A percentile compares a stretch with the other conserved stretches of the same genome.
Evolutionary conservation across 495 filamentous ascomycete genomes (phyloP).

Genomic region (Halenospora varia): DNA sequence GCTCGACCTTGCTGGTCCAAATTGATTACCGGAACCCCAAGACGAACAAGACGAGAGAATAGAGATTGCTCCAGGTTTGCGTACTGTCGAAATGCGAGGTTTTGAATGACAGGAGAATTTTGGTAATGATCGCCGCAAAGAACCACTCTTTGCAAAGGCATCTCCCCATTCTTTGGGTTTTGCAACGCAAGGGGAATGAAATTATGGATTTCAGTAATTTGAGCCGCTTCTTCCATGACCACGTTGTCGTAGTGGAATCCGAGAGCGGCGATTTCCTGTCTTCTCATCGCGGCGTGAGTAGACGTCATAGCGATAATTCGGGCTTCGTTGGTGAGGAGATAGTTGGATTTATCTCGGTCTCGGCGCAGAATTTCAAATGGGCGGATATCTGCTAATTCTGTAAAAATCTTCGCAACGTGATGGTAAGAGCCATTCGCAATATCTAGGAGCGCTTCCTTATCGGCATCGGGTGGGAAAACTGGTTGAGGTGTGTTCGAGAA

Average conservation of each 20-base stretch:
- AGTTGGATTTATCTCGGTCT: constrained; percentile 89
- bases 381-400: constrained; percentile 86
- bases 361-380: constrained; percentile 92
- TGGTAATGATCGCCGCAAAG: constrained; percentile 95
- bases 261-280: constrained; percentile 82
- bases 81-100: constrained; percentile 92
- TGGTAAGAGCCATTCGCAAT: constrained; percentile 81
- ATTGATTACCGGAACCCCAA: constrained; percentile 84
- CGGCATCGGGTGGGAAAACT: constrained; percentile 62
- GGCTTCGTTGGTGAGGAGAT: constrained; percentile 90
- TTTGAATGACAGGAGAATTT: constrained; percentile 94
- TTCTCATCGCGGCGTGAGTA: constrained; percentile 96
- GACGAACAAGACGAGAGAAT: constrained; percentile 82
- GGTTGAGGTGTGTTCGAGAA: constrained; percentile 87
- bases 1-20: constrained; percentile 93
- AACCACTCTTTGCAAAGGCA: constrained; percentile 80
- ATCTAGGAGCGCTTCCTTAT: constrained; percentile 68
- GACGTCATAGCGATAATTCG: constrained; percentile 97
- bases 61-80: constrained; percentile 94
- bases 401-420: constrained; percentile 88
- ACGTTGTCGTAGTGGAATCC: constrained; percentile 98
- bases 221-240: constrained; percentile 97
- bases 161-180: constrained; percentile 66
- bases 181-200: constrained; percentile 93
- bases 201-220: constrained; percentile 96